These are phyloP conservation scores for Penicillium aurantiogriseum DNA, from an alignment of 2,329 filamentous ascomycete genomes.

Conservation along the genomic window DNA sequence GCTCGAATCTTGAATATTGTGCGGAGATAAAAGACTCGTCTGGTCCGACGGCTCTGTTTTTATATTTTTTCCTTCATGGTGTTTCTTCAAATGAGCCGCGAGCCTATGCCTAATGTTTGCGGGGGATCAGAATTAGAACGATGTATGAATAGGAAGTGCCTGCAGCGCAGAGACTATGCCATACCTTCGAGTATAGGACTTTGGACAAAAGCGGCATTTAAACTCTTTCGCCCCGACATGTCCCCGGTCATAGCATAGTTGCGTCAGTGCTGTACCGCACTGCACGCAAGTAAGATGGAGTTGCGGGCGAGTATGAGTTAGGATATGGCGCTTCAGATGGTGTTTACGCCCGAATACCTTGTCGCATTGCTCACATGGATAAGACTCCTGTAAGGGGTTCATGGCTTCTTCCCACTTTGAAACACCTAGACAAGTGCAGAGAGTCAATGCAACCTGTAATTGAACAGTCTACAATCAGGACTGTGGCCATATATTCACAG, in stretches of 20 bases:
- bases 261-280: not conserved
- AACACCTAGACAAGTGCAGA: not conserved
- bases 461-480: not conserved
- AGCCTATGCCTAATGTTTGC: not conserved
- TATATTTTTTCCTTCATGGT: not conserved
- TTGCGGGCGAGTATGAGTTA: slow-evolving; percentile 2
- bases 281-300: slow-evolving; percentile 3
- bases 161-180: not conserved
- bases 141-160: not conserved
- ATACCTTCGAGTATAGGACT: slow-evolving; percentile 5
- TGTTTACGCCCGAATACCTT: slow-evolving; percentile 6
- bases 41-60: not conserved
- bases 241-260: slow-evolving; percentile 3
- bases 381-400: not conserved
- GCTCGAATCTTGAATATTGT: not conserved
- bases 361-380: slow-evolving; percentile 2
- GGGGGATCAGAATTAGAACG: not conserved
- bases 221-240: not conserved
- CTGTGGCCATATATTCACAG: not conserved
- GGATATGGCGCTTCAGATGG: slow-evolving; percentile 4
- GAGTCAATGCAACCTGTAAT: not conserved
- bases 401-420: not conserved
- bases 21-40: not conserved
- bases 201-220: slow-evolving; percentile 1
- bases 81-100: not conserved